These are phyloP conservation scores for Letharia lupina DNA, from an alignment of 495 filamentous ascomycete species.

Conservation along the genomic window DNA sequence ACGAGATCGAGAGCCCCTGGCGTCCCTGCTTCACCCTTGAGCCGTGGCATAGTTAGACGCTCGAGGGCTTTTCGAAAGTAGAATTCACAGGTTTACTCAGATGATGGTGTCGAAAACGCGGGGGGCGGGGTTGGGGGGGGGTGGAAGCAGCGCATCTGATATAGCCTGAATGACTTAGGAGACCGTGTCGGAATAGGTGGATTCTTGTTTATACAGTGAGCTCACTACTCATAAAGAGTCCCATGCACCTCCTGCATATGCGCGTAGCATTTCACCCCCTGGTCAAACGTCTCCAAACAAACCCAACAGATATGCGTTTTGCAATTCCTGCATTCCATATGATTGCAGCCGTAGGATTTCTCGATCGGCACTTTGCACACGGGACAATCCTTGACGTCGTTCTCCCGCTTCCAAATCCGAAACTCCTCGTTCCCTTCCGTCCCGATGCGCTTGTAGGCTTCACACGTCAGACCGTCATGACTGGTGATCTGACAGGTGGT, in stretches of 20 bases:
- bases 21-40: no score
- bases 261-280: conserved; percentile 20
- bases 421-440: conserved; percentile 27
- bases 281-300: conserved; percentile 27
- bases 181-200: not conserved
- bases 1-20: no score
- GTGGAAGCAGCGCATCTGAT: no score
- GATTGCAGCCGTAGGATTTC: conserved; percentile 33
- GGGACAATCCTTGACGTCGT: conserved; percentile 29
- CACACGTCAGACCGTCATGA: conserved; percentile 35
- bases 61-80: no score
- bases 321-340: conserved; percentile 31
- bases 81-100: no score
- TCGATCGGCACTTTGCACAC: conserved; percentile 29
- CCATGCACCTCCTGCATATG: conserved; percentile 31
- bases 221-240: not conserved
- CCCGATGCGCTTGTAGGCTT: conserved; percentile 28
- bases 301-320: conserved; percentile 34
- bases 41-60: no score
- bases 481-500: conserved; percentile 31
- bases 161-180: not conserved
- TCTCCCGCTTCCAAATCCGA: conserved; percentile 22
- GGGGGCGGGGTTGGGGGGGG: no score
- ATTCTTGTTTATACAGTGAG: not conserved
- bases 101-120: no score